Conservation (phyloP, 768 basidiomycete species). For the Boletus bicolor region DNA sequence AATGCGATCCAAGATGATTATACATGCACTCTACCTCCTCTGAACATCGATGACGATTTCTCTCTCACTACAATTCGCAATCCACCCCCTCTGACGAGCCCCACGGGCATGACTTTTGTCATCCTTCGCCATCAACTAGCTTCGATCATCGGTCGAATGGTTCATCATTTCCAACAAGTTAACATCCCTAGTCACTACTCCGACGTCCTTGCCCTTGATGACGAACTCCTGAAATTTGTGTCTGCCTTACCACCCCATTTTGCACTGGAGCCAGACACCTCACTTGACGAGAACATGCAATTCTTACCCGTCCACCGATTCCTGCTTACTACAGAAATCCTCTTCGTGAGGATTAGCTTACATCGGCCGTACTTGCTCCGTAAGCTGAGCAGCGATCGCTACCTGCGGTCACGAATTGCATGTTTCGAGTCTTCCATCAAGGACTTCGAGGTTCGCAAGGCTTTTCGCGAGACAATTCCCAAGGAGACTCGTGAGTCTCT, state of each 20-base stretch:
- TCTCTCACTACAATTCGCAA: slow-evolving; percentile 43
- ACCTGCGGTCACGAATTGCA: slow-evolving; percentile 73
- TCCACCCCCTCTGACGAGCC: slow-evolving; percentile 58
- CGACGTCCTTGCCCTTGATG: slow-evolving; percentile 79
- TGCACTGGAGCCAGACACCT: slow-evolving; percentile 70
- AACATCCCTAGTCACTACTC: slow-evolving; percentile 74
- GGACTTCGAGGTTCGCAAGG: slow-evolving; percentile 77
- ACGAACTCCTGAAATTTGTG: slow-evolving; percentile 77
- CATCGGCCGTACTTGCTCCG: slow-evolving; percentile 88
- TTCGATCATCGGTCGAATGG: slow-evolving; percentile 82
- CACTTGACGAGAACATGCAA: slow-evolving; percentile 60
- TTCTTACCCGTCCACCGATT: slow-evolving; percentile 84
- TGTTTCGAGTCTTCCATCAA: slow-evolving; percentile 90
- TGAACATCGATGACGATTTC: slow-evolving; percentile 67
- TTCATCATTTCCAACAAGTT: slow-evolving; percentile 90
- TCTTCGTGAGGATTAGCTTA: slow-evolving; percentile 79
- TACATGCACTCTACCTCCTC: slow-evolving; percentile 75
- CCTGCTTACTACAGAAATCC: slow-evolving; percentile 84
- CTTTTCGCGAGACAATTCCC: slow-evolving; percentile 58
- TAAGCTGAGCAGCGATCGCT: slow-evolving; percentile 70
- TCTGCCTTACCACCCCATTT: slow-evolving; percentile 76
- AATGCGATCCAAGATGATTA: slow-evolving; percentile 88
- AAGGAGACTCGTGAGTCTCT: slow-evolving; percentile 67
- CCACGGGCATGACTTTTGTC: slow-evolving; percentile 84
- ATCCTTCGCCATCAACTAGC: slow-evolving; percentile 83